Evolutionary conservation across 208 protist species (phyloP).

Genomic region (Leishmania guyanensis): DNA sequence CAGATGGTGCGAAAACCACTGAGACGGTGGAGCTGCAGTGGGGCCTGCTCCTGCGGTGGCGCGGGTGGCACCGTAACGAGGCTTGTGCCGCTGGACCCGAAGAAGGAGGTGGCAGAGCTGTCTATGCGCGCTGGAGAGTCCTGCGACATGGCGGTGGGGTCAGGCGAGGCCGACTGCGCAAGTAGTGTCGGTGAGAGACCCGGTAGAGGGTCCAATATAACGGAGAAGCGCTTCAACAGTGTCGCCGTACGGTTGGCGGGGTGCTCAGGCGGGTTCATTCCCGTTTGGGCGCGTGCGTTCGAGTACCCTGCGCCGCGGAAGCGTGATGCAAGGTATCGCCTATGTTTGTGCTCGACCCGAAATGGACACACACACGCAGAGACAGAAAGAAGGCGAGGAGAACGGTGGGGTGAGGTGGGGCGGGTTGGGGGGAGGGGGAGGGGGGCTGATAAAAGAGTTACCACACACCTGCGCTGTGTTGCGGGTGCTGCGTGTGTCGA

Average conservation of each 20-base stretch:
- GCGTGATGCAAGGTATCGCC: neutral
- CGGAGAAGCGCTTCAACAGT: neutral
- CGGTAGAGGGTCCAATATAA: neutral
- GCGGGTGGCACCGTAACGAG: conserved; percentile 5
- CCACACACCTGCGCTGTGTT: neutral
- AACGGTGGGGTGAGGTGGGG: neutral
- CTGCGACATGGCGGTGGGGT: neutral
- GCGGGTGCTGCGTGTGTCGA: neutral
- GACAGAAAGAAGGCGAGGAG: neutral
- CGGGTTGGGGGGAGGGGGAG: neutral
- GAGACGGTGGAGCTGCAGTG: neutral
- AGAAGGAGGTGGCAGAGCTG: conserved; percentile 1
- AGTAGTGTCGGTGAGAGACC: neutral
- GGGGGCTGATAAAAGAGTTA: neutral
- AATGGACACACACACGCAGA: neutral
- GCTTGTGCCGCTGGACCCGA: neutral
- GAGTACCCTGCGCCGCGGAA: too few species aligned
- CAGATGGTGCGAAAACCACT: conserved; percentile 2
- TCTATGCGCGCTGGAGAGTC: conserved; percentile 3
- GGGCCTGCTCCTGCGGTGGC: neutral
- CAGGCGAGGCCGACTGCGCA: neutral
- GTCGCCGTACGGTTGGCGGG: neutral
- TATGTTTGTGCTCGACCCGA: neutral
- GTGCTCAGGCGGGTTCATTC: neutral
- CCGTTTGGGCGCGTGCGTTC: neutral